These are phyloP conservation scores for Myxozyma geophila DNA, from an alignment of 805 yeast species.

Conservation along the genomic window DNA sequence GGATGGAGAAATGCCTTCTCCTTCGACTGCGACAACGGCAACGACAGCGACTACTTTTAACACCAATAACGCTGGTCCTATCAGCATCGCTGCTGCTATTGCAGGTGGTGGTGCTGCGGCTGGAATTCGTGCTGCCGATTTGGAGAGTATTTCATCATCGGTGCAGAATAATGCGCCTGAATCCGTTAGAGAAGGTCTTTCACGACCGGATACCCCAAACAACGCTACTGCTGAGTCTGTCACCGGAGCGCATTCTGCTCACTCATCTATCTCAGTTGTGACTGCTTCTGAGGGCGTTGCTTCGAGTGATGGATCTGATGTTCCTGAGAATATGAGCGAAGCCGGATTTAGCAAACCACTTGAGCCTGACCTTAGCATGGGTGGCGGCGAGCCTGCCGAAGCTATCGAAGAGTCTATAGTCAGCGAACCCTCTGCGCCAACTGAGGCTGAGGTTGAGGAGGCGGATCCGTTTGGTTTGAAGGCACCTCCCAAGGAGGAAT, in stretches of 20 bases:
- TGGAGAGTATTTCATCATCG: conserved; percentile 75
- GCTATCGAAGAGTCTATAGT: neutral
- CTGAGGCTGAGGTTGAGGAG: conserved; percentile 25
- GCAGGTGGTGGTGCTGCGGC: conserved; percentile 14
- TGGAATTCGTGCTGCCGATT: conserved; percentile 22
- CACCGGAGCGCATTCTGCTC: conserved; percentile 41
- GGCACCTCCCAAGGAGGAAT: conserved; percentile 5
- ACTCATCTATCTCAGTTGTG: conserved; percentile 35
- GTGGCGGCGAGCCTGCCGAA: neutral
- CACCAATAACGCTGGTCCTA: conserved; percentile 1
- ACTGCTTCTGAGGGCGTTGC: conserved; percentile 39
- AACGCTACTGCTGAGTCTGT: neutral
- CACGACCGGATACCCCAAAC: conserved; percentile 50
- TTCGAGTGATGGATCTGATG: conserved; percentile 16
- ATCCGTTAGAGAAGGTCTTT: conserved; percentile 68
- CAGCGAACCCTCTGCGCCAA: neutral
- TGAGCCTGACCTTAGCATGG: conserved; percentile 8
- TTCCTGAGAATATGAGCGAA: neutral
- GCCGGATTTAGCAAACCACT: neutral
- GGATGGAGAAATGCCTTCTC: conserved; percentile 30
- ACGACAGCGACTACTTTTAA: conserved; percentile 24
- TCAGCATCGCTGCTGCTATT: conserved; percentile 10
- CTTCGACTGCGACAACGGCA: conserved; percentile 29
- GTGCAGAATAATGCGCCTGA: conserved; percentile 91
- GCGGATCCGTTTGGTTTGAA: conserved; percentile 26